Percentiles rank a stretch among this genome's conserved stretches.
phyloP scores from a whole-genome alignment of 2,329 filamentous ascomycete species.

The Dissoconium aciculare region DNA sequence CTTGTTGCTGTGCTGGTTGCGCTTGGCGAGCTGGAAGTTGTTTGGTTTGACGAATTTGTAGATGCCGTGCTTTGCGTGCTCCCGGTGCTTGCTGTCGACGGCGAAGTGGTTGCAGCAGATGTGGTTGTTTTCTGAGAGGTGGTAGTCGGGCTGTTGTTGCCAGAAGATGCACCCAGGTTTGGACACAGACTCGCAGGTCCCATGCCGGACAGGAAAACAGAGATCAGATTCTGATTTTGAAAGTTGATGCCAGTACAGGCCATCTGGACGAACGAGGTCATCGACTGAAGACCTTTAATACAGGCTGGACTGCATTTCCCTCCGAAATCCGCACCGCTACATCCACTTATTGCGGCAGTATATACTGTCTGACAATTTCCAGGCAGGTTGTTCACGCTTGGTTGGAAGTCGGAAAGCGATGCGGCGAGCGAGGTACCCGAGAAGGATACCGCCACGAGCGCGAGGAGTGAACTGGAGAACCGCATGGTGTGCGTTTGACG shows the following conservation, averaged over 20 bases:
- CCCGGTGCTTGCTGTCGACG: too few species aligned
- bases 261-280: conserved; percentile 22
- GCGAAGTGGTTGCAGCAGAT: too few species aligned
- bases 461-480: conserved; percentile 5
- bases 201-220: conserved; percentile 27
- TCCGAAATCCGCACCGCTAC: conserved; percentile 27
- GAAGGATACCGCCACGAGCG: conserved; percentile 17
- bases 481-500: conserved; percentile 5
- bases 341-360: conserved; percentile 27
- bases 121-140: too few species aligned
- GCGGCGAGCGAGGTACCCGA: conserved; percentile 22
- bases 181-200: conserved; percentile 28
- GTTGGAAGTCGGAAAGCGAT: conserved; percentile 32
- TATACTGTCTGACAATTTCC: conserved; percentile 28
- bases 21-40: too few species aligned
- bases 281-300: conserved; percentile 26
- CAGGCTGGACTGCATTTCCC: conserved; percentile 27
- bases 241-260: conserved; percentile 25
- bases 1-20: conserved; percentile 9
- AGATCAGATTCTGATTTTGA: conserved; percentile 27
- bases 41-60: too few species aligned
- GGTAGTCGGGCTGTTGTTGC: too few species aligned
- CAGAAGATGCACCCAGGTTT: conserved; percentile 11
- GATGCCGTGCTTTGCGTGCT: too few species aligned
- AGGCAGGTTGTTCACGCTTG: conserved; percentile 28